Evolutionary conservation across 2,329 filamentous ascomycete species (phyloP), one percentile per base, ranked within the genome.

Genomic region (Fusarium albidum): DNA sequence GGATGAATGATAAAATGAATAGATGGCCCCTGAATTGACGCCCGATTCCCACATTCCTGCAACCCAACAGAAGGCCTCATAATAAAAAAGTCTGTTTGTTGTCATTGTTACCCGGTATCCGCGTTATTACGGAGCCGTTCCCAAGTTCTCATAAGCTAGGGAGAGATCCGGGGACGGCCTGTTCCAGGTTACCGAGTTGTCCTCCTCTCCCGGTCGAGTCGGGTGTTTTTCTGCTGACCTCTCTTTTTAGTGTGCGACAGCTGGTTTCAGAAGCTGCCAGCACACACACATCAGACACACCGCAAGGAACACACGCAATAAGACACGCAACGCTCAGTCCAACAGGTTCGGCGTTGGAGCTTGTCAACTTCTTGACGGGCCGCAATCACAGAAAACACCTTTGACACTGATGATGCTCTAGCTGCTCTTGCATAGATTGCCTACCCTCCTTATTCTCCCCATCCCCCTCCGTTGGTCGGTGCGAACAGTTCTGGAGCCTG

Each of bases 251-350:
- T 49, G 55, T 59, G 55, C 52, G 55, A 52, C 45, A 49, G 28
- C 28, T 46, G 38, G 61, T 63, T 63, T 63, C 61, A 63, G 46
- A 54, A 48, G 51, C 43, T 57, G 55, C 51, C 51, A 57, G 42
- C 51, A 43, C 55, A 54, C 37, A 43, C 54, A 28, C 39, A 45
- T 44, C 32, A 45, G 18, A 49, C 45, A 58, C 46, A 32, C 40
- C 52, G 37, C 40, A 42, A 47, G 15, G 28, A 27, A 48, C 34
- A 37, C 34, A 11, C 34, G 34, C 34, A 37, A 18, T 18, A 21
- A 40, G 51, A 49, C 51, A 34, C 51, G 51, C 53, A 56, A 44
- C 44, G 39, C 45, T 48, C 18, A 35, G 34, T 33, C 13, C 18
- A 50, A 42, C 8, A 35, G n/a, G 17, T 32, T n/a, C 40, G 32